phyloP scores from a whole-genome alignment of 2,329 filamentous ascomycete species.

The Eurotiales sp. region DNA sequence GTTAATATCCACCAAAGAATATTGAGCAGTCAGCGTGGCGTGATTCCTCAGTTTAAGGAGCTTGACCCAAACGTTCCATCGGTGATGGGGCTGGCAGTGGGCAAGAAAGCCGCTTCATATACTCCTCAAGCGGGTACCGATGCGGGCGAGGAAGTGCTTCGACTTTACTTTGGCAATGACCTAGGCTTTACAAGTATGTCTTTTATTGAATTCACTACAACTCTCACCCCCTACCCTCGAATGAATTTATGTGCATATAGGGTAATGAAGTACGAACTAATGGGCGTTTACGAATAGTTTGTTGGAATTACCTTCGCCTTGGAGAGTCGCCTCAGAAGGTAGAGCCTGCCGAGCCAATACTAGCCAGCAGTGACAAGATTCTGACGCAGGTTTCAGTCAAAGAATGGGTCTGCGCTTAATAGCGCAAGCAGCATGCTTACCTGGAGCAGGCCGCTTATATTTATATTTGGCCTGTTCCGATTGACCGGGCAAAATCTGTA shows the following conservation, averaged over 20 bases:
- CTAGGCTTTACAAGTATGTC: slow-evolving; percentile 61
- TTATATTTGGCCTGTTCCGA: not conserved
- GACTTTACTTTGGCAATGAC: slow-evolving; percentile 64
- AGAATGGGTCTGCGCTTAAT: slow-evolving; percentile 1
- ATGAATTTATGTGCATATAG: not conserved
- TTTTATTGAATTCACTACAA: too few relatives aligned
- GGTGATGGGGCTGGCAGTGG: slow-evolving; percentile 69
- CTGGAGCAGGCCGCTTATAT: not conserved
- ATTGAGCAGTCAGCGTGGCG: slow-evolving; percentile 35
- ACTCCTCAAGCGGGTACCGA: slow-evolving; percentile 55
- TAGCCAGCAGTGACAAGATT: not conserved
- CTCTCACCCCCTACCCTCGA: slow-evolving; percentile 10
- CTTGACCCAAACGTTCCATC: slow-evolving; percentile 53
- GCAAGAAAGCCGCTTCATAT: slow-evolving; percentile 65
- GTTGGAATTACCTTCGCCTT: slow-evolving; percentile 54
- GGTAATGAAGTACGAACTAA: too few relatives aligned
- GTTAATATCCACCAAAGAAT: slow-evolving; percentile 60
- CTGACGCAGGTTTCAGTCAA: not conserved
- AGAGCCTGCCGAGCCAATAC: not conserved
- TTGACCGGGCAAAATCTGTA: not conserved
- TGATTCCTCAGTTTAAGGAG: slow-evolving; percentile 46
- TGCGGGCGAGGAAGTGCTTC: slow-evolving; percentile 60
- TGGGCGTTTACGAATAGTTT: slow-evolving; percentile 45
- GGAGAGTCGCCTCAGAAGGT: slow-evolving; percentile 25
- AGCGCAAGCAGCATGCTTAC: not conserved